These are phyloP conservation scores for Cryptococcus sp. DNA, from an alignment of 1,284 basidiomycete genomes.

Conservation along the genomic window DNA sequence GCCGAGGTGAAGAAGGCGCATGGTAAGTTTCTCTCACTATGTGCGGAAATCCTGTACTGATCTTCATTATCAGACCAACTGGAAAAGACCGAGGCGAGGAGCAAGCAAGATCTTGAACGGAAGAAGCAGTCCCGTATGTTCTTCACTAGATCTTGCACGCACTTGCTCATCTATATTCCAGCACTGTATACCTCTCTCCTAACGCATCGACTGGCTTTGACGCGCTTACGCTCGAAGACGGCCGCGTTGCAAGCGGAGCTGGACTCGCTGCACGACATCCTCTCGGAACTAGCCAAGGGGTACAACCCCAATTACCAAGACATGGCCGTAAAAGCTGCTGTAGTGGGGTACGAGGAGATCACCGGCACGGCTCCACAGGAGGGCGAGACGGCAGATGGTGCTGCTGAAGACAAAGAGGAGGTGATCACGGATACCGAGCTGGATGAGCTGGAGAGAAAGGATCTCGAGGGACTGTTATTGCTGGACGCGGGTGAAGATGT, in stretches of 20 bases:
- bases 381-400: conserved; percentile 58
- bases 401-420: conserved; percentile 46
- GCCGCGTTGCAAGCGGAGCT: conserved; percentile 72
- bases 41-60: background rate
- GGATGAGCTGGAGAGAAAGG: conserved; percentile 66
- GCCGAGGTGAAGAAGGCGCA: conserved; percentile 47
- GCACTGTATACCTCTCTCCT: conserved; percentile 78
- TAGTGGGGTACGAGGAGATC: conserved; percentile 88
- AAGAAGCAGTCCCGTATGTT: conserved; percentile 81
- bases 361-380: conserved; percentile 54
- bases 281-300: conserved; percentile 74
- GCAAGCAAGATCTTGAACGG: conserved; percentile 61
- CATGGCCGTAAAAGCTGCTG: conserved; percentile 96
- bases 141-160: background rate
- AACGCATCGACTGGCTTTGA: conserved; percentile 72
- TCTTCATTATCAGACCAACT: conserved; percentile 26
- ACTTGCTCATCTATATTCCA: conserved; percentile 44
- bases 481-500: conserved; percentile 66
- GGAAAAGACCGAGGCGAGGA: conserved; percentile 37
- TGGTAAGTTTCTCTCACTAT: conserved; percentile 19
- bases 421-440: conserved; percentile 60
- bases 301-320: conserved; percentile 98
- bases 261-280: conserved; percentile 76
- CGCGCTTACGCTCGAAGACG: conserved; percentile 71
- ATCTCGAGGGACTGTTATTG: conserved; percentile 71